Base-by-base conservation (phyloP, 805 yeast species). In the Kodamaea neixiangensis region DNA sequence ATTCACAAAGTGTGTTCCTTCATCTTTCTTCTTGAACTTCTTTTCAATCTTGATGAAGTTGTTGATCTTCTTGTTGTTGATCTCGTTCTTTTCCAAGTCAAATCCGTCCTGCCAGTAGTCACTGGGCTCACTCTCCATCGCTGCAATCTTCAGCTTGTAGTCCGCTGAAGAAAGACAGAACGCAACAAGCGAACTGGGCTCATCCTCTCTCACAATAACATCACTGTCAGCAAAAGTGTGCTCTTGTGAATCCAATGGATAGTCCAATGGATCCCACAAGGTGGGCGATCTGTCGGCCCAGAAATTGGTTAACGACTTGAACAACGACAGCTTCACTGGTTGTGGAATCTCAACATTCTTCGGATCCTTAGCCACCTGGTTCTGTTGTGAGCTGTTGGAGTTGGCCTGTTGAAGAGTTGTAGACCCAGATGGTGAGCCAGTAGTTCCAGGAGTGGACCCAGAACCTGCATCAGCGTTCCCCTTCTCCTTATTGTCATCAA, bases 241-340 rank as follows among this genome's bases (percentile, higher is more conserved):
- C 63, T 94, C 98, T 0, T 86, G 79, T 0, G 91, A 79, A 38
- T 71, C 78, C 49, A 92, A 74, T 1, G 98, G 97, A 67, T 91
- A 92, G 15, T 81, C 86, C 31, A 94, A 73, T 0, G 97, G 96
- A 57, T 89, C 91, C 98, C 98, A 96, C 17, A 94, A 77, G 1
- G 96, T 86, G 0, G 97, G 94, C 0, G 98, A 89, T 60, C 99
- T 75, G 68, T 94, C 98, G 1, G 97, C 97, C 98, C 98, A 94
- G 67, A 94, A 94, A 59, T 85, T 89, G 0, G 96, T 82, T 50
- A 96, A 72, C 0, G 96, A 83, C 59, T 88, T 89, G 72, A 94
- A 80, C 33, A 94, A 67, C 0, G 97, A 86, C 18, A 85, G 81
- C 57, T 82, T 81, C 61, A 92, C 97, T 5, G 77, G 77, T 46